Base-by-base conservation (phyloP, 805 yeast genomes). In the Isabelozyma heimii region DNA sequence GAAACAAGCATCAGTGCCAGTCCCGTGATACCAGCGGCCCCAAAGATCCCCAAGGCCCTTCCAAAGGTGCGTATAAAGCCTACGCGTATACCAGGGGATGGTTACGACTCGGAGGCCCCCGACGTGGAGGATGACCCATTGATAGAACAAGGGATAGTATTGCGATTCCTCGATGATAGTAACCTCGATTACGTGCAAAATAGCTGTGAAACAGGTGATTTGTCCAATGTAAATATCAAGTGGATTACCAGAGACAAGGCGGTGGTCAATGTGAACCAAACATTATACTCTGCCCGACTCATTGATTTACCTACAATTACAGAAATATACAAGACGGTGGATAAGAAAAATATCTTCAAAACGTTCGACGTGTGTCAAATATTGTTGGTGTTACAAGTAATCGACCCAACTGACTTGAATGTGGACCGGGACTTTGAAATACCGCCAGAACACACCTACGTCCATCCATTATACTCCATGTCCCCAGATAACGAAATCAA, bases 91-190 rank as follows among this genome's bases (percentile, higher is more conserved):
- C 94, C 96, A 0, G 97, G 97, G 4, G 97, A 92, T 58, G 98
- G 98, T 1, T 92, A 92, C 66, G 99, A 92, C 62, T 87, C 96
- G 2, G 98, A 92, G 59, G 97, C 96, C 15, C 96, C 97, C 0
- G 98, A 92, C 55, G 73, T 89, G 24, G 99, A 94, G 63, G 97
- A 91, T 51, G 97, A 94, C 61, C 98, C 99, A 1, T 70, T 90
- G 52, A 73, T 90, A 8, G 98, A 94, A 61, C 96, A 89, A 55
- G 96, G 94, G 0, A 76, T 94, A 1, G 75, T 91, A 1, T 65
- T 94, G 40, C 76, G 99, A 47, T 83, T 92, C 70, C 54, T 84
- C n/a, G 76, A 81, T 56, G 89, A 85, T 50, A 74, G 79, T 8
- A 85, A 86, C 48, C 67, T 89, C 37, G 97, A 89, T 48, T 82